Evolutionary conservation across 257 asterid genomes (phyloP).

Genomic region (Schizonepeta tenuifolia): DNA sequence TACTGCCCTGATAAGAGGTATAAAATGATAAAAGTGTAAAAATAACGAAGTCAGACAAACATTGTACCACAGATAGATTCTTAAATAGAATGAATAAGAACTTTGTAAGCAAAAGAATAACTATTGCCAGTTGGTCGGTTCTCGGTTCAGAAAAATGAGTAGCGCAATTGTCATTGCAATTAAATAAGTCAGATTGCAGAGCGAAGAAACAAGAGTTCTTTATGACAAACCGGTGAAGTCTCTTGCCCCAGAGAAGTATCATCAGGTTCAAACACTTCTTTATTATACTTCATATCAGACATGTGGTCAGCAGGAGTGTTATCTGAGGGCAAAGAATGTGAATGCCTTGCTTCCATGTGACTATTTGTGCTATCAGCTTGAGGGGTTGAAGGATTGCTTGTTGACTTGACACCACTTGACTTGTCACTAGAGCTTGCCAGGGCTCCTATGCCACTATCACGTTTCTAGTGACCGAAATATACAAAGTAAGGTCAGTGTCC

Average conservation of each 20-base stretch:
- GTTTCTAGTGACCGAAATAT: conserved; percentile 60
- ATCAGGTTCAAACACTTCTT: conserved; percentile 58
- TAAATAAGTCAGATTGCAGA: neutral
- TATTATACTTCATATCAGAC: conserved; percentile 56
- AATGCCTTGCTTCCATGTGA: conserved; percentile 66
- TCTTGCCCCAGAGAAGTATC: conserved; percentile 68
- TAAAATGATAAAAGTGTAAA: conserved; percentile 24
- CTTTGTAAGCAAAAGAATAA: conserved; percentile 27
- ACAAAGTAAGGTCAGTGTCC: conserved; percentile 32
- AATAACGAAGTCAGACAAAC: conserved; percentile 10
- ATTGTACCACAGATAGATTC: conserved; percentile 26
- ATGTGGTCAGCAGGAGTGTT: conserved; percentile 59
- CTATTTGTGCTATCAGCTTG: conserved; percentile 70
- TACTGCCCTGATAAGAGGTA: conserved; percentile 58
- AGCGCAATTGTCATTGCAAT: conserved; percentile 13
- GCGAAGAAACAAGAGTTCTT: conserved; percentile 30
- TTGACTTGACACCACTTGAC: conserved; percentile 90
- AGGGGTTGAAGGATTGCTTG: conserved; percentile 88
- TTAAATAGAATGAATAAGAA: conserved; percentile 10
- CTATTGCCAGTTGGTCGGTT: conserved; percentile 2
- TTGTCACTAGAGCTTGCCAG: conserved; percentile 88
- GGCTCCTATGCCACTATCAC: conserved; percentile 76
- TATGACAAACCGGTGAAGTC: conserved; percentile 70
- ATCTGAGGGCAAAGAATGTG: conserved; percentile 72
- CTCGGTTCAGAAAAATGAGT: conserved; percentile 22